These are phyloP conservation scores for Moricandia moricandioides DNA, from an alignment of 345 rosid species.

Conservation along the genomic window DNA sequence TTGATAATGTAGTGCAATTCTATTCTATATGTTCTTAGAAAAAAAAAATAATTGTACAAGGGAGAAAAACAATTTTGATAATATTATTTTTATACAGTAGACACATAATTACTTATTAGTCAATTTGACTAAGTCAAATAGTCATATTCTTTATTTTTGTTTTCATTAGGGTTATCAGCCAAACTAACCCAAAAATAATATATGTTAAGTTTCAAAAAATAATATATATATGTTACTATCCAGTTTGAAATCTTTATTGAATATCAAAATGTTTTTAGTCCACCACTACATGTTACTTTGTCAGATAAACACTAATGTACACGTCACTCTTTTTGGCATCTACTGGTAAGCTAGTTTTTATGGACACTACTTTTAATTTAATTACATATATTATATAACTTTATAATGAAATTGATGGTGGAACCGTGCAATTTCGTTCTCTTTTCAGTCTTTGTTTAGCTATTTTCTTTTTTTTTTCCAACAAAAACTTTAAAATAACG, in stretches of 20 bases:
- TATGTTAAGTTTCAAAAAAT: no score
- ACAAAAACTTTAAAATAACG: not conserved
- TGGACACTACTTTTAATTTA: not conserved
- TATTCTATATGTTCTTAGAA: no score
- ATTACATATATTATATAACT: not conserved
- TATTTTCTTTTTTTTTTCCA: not conserved
- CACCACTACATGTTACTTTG: not conserved
- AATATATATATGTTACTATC: not conserved
- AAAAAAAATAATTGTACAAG: no score
- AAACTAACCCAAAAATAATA: no score
- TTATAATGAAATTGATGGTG: not conserved
- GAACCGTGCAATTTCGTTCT: not conserved
- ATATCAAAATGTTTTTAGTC: not conserved
- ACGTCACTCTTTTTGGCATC: not conserved
- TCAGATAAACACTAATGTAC: not conserved
- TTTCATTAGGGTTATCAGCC: no score
- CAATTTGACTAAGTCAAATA: no score
- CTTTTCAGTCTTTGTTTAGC: slow-evolving; percentile 6
- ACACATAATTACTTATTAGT: no score
- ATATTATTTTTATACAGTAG: no score
- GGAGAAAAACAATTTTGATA: no score
- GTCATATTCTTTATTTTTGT: no score
- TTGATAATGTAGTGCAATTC: no score
- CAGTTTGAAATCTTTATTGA: not conserved
- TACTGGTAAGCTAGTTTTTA: not conserved